phyloP scores from a whole-genome alignment of 305 asterid genomes.

The Plantago coronopus region DNA sequence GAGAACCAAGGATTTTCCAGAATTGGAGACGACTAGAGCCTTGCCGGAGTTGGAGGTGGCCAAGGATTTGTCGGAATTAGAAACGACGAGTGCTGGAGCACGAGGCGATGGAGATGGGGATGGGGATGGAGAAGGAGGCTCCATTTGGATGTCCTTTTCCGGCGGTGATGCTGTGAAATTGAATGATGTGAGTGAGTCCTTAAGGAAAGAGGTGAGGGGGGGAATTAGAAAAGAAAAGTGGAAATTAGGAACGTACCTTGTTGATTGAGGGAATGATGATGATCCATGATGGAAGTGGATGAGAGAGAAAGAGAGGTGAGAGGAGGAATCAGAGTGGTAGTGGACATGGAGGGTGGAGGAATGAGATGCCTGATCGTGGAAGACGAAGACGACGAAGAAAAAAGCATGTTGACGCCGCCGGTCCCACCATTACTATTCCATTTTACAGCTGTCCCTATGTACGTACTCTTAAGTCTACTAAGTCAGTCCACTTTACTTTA shows the following conservation, averaged over 20 bases:
- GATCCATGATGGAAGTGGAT: neutral
- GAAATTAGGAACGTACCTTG: neutral
- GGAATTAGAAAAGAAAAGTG: too few relatives aligned
- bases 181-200: too few relatives aligned
- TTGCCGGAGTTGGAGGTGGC: conserved; percentile 56
- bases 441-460: too few relatives aligned
- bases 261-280: neutral
- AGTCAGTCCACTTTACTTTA: too few relatives aligned
- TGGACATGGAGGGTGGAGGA: neutral
- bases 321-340: neutral
- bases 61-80: conserved; percentile 51
- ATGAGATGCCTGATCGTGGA: neutral
- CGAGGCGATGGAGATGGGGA: conserved; percentile 46
- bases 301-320: neutral
- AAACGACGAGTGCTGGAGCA: conserved; percentile 53
- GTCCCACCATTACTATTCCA: neutral
- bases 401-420: conserved; percentile 1
- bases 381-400: too few relatives aligned
- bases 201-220: too few relatives aligned
- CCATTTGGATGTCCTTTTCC: conserved; percentile 43
- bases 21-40: conserved; percentile 57
- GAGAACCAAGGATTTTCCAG: conserved; percentile 56
- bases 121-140: conserved; percentile 37
- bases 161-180: neutral
- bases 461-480: too few relatives aligned